phyloP scores from a whole-genome alignment of 1,139 yeast genomes.

The Candida sp. region DNA sequence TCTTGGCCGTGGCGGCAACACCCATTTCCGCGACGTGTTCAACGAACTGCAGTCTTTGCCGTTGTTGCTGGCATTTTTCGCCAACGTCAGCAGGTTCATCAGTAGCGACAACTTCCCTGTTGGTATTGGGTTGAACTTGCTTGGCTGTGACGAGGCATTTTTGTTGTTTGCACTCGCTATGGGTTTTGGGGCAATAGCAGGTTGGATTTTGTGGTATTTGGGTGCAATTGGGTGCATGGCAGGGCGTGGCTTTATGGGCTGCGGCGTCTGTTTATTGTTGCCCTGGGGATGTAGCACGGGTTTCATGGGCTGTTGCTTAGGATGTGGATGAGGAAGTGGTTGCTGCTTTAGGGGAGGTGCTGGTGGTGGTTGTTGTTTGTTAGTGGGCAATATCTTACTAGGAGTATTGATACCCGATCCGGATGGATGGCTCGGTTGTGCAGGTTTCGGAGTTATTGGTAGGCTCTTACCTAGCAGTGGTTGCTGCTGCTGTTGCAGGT shows the following conservation, averaged over 20 bases:
- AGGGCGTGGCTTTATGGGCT: constrained; percentile 5
- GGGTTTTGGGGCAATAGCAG: constrained; percentile 47
- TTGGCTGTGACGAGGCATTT: background rate
- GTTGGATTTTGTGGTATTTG: constrained; percentile 44
- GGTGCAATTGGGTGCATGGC: constrained; percentile 14
- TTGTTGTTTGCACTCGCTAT: constrained; percentile 25
- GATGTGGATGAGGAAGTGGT: no score
- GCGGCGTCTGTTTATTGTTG: constrained; percentile 4
- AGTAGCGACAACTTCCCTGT: constrained; percentile 15
- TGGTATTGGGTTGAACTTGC: constrained; percentile 17
- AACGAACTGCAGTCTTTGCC: constrained; percentile 25
- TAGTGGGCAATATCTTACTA: background rate
- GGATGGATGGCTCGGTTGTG: background rate
- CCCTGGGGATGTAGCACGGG: constrained; percentile 1
- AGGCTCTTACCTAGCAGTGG: background rate
- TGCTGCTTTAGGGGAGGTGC: constrained; percentile 1
- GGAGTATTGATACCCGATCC: background rate
- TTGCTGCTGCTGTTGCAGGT: no score
- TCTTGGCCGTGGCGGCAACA: constrained; percentile 66
- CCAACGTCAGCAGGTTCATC: constrained; percentile 12
- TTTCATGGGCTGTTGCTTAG: constrained; percentile 2
- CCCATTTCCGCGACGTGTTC: constrained; percentile 64
- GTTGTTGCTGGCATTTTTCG: constrained; percentile 1
- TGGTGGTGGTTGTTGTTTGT: background rate
- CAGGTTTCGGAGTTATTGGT: background rate